A percentile compares a stretch with the other conserved stretches of the same genome.
Conservation (phyloP, 225 moss, liverwort and hornwort species). For the Pseudoscleropodium purum region DNA sequence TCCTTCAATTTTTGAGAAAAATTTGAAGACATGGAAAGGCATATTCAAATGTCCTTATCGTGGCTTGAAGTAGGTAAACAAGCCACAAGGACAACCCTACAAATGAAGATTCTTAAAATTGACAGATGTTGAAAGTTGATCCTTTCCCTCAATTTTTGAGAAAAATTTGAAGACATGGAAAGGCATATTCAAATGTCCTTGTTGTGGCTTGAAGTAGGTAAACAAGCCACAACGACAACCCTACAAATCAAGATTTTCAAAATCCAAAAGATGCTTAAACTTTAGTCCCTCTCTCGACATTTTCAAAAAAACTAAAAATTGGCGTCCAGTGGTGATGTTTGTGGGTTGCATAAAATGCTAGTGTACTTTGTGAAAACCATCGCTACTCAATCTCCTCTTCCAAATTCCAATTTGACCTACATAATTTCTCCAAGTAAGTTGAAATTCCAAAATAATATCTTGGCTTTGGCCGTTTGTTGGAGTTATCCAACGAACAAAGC, state of each 20-base stretch:
- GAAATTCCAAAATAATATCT: neutral
- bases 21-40: neutral
- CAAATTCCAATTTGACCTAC: neutral
- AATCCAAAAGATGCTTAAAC: neutral
- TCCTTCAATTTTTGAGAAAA: neutral
- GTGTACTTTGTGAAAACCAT: too few species aligned
- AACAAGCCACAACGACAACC: neutral
- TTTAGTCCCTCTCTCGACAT: neutral
- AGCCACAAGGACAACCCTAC: neutral
- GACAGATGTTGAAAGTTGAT: neutral
- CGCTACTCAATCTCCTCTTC: neutral
- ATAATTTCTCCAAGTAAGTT: neutral
- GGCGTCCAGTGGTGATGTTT: fast-evolving
- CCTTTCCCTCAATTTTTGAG: neutral
- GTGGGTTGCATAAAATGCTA: neutral
- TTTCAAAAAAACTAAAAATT: neutral
- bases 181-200: neutral
- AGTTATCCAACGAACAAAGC: too few species aligned
- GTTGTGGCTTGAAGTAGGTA: fast-evolving
- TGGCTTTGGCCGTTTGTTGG: fast-evolving
- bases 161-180: neutral
- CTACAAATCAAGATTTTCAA: too few species aligned
- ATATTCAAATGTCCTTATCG: neutral
- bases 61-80: neutral
- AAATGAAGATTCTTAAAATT: neutral